Conservation (phyloP, 1,139 yeast species). For the Blastobotrys capitulatus region DNA sequence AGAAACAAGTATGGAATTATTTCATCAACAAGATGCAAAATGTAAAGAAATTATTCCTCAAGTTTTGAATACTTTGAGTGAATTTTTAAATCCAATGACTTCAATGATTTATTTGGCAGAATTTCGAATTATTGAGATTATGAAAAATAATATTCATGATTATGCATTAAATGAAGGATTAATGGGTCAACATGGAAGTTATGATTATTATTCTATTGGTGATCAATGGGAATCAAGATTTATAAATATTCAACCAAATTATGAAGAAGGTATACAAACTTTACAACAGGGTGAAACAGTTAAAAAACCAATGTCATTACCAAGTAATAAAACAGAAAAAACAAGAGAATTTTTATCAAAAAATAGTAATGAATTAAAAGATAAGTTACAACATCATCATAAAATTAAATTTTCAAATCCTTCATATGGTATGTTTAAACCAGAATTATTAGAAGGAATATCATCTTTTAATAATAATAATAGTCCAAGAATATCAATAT, state of each 20-base stretch:
- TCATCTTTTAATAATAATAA: not conserved
- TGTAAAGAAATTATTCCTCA: conserved; percentile 44
- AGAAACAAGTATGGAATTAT: conserved; percentile 29
- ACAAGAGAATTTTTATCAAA: conserved; percentile 20
- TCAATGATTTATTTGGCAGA: conserved; percentile 30
- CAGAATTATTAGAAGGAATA: not conserved
- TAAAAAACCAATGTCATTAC: conserved; percentile 22
- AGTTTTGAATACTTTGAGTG: conserved; percentile 43
- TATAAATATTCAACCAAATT: conserved; percentile 25
- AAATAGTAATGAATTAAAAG: conserved; percentile 13
- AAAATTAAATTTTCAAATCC: conserved; percentile 23
- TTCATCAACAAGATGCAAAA: conserved; percentile 40
- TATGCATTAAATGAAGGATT: conserved; percentile 21
- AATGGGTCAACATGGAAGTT: not conserved
- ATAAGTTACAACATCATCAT: conserved; percentile 16
- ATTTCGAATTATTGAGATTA: conserved; percentile 23
- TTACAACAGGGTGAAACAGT: conserved; percentile 29
- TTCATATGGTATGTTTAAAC: conserved; percentile 24
- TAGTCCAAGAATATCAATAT: not conserved
- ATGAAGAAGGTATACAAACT: conserved; percentile 28
- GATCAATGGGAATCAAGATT: conserved; percentile 30
- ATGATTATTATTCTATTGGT: conserved; percentile 18
- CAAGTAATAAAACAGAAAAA: conserved; percentile 16
- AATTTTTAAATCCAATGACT: conserved; percentile 42
- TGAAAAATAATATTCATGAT: conserved; percentile 23